Percentiles rank a stretch among this genome's conserved stretches.
Conservation (phyloP, 202 grass and related monocot genomes). For the Brachypodium distachyon region DNA sequence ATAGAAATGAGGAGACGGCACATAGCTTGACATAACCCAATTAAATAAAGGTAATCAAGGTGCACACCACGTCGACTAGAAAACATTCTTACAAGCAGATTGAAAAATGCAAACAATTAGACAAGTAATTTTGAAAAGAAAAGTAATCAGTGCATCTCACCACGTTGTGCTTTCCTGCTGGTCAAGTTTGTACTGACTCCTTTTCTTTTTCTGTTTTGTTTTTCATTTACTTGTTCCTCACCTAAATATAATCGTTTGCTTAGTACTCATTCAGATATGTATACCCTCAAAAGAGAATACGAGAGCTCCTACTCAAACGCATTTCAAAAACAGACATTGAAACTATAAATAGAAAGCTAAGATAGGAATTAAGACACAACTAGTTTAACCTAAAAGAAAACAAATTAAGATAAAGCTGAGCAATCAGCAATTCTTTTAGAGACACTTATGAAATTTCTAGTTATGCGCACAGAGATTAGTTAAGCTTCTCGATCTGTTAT, state of each 20-base stretch:
- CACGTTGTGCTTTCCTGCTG: slow-evolving; percentile 55
- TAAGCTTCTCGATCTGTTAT: background rate
- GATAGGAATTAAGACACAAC: background rate
- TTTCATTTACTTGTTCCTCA: slow-evolving; percentile 66
- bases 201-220: slow-evolving; percentile 78
- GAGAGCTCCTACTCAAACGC: background rate
- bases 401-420: background rate
- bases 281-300: slow-evolving; percentile 37
- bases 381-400: slow-evolving; percentile 7
- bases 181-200: slow-evolving; percentile 58
- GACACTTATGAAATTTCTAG: background rate
- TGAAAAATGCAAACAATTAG: slow-evolving; percentile 6
- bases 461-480: background rate
- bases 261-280: slow-evolving; percentile 44
- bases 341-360: background rate
- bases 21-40: background rate
- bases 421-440: background rate
- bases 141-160: slow-evolving; percentile 56
- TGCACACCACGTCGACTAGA: background rate
- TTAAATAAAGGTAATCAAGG: background rate
- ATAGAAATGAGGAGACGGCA: background rate
- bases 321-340: slow-evolving; percentile 13
- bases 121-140: slow-evolving; percentile 45
- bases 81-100: slow-evolving; percentile 1
- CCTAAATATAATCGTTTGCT: slow-evolving; percentile 55